Evolutionary conservation across 805 yeast species (phyloP).

Genomic region (Blastobotrys parvus): DNA sequence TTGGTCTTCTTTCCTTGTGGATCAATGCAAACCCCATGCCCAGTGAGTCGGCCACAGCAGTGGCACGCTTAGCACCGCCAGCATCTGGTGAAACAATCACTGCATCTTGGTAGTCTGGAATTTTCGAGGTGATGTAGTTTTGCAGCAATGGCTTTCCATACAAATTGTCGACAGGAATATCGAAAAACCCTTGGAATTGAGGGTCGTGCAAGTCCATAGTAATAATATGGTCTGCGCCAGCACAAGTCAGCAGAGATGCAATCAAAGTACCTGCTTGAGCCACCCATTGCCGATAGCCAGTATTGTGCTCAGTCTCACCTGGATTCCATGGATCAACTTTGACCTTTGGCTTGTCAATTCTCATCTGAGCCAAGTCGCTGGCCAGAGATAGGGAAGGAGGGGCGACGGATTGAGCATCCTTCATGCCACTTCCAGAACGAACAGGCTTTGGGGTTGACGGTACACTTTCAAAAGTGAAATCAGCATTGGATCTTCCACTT

Average conservation of each 20-base stretch:
- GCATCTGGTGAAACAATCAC: conserved; percentile 97
- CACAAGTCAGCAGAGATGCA: conserved; percentile 77
- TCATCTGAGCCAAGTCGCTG: conserved; percentile 3
- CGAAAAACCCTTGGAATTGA: conserved; percentile 95
- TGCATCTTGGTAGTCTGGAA: conserved; percentile 74
- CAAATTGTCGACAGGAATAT: conserved; percentile 90
- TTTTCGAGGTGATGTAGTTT: conserved; percentile 67
- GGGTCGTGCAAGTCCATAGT: conserved; percentile 98
- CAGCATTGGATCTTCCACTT: conserved; percentile 3
- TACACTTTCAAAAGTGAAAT: conserved; percentile 41
- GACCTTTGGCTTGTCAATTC: background rate
- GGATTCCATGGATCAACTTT: conserved; percentile 9
- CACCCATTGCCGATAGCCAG: conserved; percentile 89
- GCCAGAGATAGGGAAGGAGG: conserved; percentile 7
- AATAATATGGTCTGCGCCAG: conserved; percentile 94
- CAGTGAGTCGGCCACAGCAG: conserved; percentile 83
- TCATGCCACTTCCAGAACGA: background rate
- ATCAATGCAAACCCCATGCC: conserved; percentile 88
- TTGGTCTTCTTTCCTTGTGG: conserved; percentile 78
- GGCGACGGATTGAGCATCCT: background rate
- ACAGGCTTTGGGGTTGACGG: conserved; percentile 40
- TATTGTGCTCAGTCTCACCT: conserved; percentile 26
- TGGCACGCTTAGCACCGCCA: conserved; percentile 98
- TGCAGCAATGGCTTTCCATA: conserved; percentile 83
- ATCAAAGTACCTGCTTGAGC: conserved; percentile 91